A percentile compares a stretch with the other conserved stretches of the same genome.
phyloP scores from a whole-genome alignment of 129 eudicot species.

The Tagetes patula region DNA sequence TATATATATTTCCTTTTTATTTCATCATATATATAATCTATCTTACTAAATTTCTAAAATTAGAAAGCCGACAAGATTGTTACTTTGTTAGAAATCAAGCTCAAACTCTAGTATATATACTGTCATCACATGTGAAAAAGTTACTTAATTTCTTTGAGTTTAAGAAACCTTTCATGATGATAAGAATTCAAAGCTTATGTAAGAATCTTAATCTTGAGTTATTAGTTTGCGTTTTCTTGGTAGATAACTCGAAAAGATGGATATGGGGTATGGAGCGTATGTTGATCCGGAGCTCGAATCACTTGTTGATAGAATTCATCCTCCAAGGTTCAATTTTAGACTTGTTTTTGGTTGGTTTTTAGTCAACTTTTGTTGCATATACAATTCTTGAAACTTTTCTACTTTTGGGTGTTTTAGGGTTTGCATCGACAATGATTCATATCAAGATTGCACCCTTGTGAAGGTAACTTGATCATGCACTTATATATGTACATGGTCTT shows the following conservation, averaged over 20 bases:
- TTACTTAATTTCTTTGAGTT: constrained; percentile 9
- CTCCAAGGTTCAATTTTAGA: constrained; percentile 62
- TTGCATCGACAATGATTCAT: constrained; percentile 73
- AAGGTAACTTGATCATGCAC: constrained; percentile 49
- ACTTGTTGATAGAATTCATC: constrained; percentile 62
- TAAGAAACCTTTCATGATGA: constrained; percentile 8
- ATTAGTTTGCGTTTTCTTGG: not conserved
- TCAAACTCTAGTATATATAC: not conserved
- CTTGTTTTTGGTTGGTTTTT: not conserved
- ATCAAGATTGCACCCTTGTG: constrained; percentile 69
- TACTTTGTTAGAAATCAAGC: not conserved
- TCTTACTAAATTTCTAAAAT: no score
- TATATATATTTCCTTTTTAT: no score
- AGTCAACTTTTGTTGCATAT: not conserved
- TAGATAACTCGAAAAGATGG: constrained; percentile 48
- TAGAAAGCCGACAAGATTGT: not conserved
- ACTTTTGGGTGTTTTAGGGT: constrained; percentile 49
- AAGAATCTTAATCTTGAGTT: not conserved
- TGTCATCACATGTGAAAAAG: constrained; percentile 18
- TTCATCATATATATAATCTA: no score
- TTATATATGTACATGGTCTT: not conserved
- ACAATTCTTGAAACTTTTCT: not conserved
- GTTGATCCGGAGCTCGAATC: constrained; percentile 61
- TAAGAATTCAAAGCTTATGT: not conserved
- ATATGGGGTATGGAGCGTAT: constrained; percentile 54